Base-by-base conservation (phyloP, 192 early-diverging fungal species). In the Chytriomyces hyalinus region DNA sequence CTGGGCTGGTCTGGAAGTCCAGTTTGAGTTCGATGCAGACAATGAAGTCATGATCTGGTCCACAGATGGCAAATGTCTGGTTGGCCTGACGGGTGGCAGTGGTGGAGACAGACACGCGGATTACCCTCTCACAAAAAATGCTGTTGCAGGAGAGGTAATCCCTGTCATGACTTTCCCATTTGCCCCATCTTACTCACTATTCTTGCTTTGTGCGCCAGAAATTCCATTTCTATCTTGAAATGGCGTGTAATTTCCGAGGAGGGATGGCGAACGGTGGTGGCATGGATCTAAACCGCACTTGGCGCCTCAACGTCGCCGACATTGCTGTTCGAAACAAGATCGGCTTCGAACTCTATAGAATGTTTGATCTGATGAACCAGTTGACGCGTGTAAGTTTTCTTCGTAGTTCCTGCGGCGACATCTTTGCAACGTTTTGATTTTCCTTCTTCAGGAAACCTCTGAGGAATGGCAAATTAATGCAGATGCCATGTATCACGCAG, bases 31-130 rank as follows among this genome's bases (percentile, higher is more conserved):
- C 84, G 92, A 99, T 80, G 88, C 96, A 9, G 82, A 84, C 71
- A 95, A 90, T 78, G 97, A 99, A 81, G 95, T 87, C 17, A 83
- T 98, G 84, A 81, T 99, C n/a, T 99, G 94, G 94, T 91, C 93
- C 4, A 85, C 76, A 15, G 87, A 92, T 6, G 96, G 98, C 1
- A 77, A 90, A 62, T 91, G 94, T 0, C 82, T 97, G 24, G 92
- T 94, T 80, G 98, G 97, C 6, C 81, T 99, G 61, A 97, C 97
- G 0, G 95, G 97, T 24, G 94, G 91, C 24, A 68, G 70, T 20
- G 84, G 82, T 60, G 76, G 68, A n/a, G 87, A 91, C 72, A 78
- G 87, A 15, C 91, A 89, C 75, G 80, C 87, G 17, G 89, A 92
- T 59, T 85, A 79, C 67, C 59, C 82, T 11, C 48, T 92, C 47